Conservation (phyloP, 2,329 filamentous ascomycete species). For the Aspergillus flavus region DNA sequence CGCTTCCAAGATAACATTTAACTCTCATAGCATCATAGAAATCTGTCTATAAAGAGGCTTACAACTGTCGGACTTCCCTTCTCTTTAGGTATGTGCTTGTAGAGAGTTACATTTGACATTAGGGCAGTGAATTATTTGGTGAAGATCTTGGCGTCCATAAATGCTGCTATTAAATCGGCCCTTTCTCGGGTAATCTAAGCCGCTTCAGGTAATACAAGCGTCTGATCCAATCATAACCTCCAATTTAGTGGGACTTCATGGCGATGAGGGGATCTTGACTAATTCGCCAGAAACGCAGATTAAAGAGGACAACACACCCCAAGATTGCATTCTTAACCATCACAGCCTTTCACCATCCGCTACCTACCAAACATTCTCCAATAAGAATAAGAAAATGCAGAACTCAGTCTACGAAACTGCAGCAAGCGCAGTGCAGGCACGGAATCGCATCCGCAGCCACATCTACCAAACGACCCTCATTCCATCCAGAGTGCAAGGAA, state of each 20-base stretch:
- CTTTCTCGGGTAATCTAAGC: background rate
- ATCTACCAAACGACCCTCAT: conserved; percentile 7
- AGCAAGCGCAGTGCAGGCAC: background rate
- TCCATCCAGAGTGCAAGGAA: background rate
- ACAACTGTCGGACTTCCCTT: too few relatives aligned
- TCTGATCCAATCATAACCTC: background rate
- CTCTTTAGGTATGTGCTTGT: too few relatives aligned
- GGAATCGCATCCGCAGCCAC: conserved; percentile 7
- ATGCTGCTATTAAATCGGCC: background rate
- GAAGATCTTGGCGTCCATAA: too few relatives aligned
- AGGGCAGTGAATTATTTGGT: too few relatives aligned
- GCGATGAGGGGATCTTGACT: background rate
- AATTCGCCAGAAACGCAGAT: background rate
- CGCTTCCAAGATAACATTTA: too few relatives aligned
- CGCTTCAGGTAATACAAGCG: background rate
- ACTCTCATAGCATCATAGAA: too few relatives aligned
- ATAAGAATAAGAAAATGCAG: background rate
- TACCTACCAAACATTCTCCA: background rate
- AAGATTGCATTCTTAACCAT: background rate
- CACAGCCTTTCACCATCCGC: background rate
- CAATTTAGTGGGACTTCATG: background rate
- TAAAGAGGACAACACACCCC: background rate
- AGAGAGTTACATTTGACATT: too few relatives aligned
- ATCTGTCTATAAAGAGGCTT: too few relatives aligned
- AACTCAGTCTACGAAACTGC: background rate